Base-by-base conservation (phyloP, 129 eudicot genomes). In the Centella asiatica region DNA sequence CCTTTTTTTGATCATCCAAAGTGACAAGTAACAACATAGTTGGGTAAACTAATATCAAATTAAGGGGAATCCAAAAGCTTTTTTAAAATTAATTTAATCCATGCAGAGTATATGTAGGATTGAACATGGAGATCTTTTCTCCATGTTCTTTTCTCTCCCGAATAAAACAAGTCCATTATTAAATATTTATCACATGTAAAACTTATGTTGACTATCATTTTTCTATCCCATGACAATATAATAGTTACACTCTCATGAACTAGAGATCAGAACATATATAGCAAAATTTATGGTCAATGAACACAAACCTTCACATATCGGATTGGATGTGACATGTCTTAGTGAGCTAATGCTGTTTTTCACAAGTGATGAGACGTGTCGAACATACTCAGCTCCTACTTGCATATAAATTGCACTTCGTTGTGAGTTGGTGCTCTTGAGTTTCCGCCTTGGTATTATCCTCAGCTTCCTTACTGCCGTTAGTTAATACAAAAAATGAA, bases 401-500 rank as follows among this genome's bases (percentile, higher is more conserved):
- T 86, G 94, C 80, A 90, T 45, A 71, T 86, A 86, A 20, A 90
- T 70, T 57, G 89, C 80, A 73, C 95, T 72, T 77, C 86, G 73
- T 72, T 81, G 84, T 31, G 95, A 86, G 68, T 81, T 72, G 1
- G 89, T 74, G 81, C 74, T 80, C 89, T 83, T 90, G 19, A 90
- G 90, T 71, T 77, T 86, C 46, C 94, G 57, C 77, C 82, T 86
- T 60, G 95, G 87, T 73, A 90, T 77, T 62, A 90, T 77, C 57
- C 95, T 78, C 58, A 90, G 75, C 80, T 86, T 90, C 72, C 63
- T 90, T 75, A 90, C 97, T 90, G 85, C 67, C 72, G 77, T n/a
- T 28, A 73, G 65, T 20, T 42, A 64, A 40, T 42, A 44, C 68
- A 37, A n/a, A 4, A 37, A 33, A 22, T 37, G 27, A 53, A 29